Evolutionary conservation across 1,139 yeast genomes (phyloP).

Genomic region (Kurtzmaniella quercitrusa): DNA sequence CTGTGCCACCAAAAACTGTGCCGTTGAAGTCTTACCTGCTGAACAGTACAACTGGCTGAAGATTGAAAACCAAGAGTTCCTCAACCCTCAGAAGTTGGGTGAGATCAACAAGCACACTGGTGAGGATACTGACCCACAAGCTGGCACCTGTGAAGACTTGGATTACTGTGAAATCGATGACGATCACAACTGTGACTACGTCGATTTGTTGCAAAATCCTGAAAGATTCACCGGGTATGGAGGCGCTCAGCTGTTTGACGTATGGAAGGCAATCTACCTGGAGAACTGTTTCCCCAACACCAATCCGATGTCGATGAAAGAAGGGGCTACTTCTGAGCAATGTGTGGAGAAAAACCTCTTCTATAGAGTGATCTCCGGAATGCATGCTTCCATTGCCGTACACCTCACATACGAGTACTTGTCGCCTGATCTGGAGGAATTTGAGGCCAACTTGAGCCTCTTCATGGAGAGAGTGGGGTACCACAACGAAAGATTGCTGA

Average conservation of each 20-base stretch:
- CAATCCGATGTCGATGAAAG: slow-evolving; percentile 33
- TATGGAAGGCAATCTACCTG: slow-evolving; percentile 89
- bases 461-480: slow-evolving; percentile 90
- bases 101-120: slow-evolving; percentile 22
- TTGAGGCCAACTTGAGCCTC: slow-evolving; percentile 77
- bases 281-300: slow-evolving; percentile 81
- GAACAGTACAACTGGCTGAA: slow-evolving; percentile 56
- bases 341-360: slow-evolving; percentile 86
- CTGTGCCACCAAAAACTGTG: slow-evolving; percentile 92
- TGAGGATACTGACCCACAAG: slow-evolving; percentile 12
- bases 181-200: slow-evolving; percentile 65
- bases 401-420: slow-evolving; percentile 86
- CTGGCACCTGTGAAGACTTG: slow-evolving; percentile 30
- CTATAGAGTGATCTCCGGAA: slow-evolving; percentile 81
- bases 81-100: slow-evolving; percentile 76
- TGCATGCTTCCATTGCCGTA: slow-evolving; percentile 94
- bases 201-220: slow-evolving; percentile 82
- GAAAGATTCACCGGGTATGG: slow-evolving; percentile 97
- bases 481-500: slow-evolving; percentile 82
- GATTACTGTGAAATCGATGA: slow-evolving; percentile 65
- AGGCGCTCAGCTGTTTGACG: slow-evolving; percentile 85
- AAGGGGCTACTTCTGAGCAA: slow-evolving; percentile 25
- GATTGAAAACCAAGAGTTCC: slow-evolving; percentile 53
- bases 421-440: slow-evolving; percentile 66
- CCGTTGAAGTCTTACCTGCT: slow-evolving; percentile 65